phyloP scores from a whole-genome alignment of 805 yeast genomes.

The Yueomyces sinensis region DNA sequence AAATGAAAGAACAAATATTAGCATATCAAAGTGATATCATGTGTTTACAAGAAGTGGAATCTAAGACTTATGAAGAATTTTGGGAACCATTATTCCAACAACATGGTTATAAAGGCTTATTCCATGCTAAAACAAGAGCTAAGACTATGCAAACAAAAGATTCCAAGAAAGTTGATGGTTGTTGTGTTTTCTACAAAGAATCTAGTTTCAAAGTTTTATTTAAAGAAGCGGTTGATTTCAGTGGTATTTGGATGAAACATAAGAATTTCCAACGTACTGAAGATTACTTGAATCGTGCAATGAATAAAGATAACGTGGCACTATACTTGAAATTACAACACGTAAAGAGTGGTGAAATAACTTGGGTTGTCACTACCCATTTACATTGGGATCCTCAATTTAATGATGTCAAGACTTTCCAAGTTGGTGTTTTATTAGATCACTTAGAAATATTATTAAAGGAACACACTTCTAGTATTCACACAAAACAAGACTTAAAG shows the following conservation, averaged over 20 bases:
- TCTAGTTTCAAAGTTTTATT: conserved; percentile 57
- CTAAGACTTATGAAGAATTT: conserved; percentile 69
- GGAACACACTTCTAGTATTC: conserved; percentile 28
- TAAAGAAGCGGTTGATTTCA: conserved; percentile 69
- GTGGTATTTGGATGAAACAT: conserved; percentile 64
- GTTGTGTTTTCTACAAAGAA: conserved; percentile 81
- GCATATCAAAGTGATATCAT: conserved; percentile 58
- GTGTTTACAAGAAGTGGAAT: conserved; percentile 93
- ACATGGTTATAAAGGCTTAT: conserved; percentile 68
- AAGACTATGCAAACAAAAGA: conserved; percentile 75
- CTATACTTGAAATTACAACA: conserved; percentile 65
- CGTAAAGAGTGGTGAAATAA: conserved; percentile 50
- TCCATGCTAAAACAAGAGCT: conserved; percentile 83
- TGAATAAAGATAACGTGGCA: conserved; percentile 92
- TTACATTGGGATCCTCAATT: conserved; percentile 97
- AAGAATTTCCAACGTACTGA: conserved; percentile 86
- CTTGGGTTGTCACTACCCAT: conserved; percentile 80
- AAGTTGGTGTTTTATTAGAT: conserved; percentile 82
- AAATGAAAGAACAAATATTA: conserved; percentile 60
- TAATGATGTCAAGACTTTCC: conserved; percentile 92
- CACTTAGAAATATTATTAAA: conserved; percentile 61
- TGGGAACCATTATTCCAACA: conserved; percentile 67
- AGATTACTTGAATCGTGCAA: conserved; percentile 89
- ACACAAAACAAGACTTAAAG: conserved; percentile 36
- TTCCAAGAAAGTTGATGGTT: conserved; percentile 89